Evolutionary conservation across 371 early-diverging fungal genomes (phyloP).

Genomic region (Chytridium lagenaria): DNA sequence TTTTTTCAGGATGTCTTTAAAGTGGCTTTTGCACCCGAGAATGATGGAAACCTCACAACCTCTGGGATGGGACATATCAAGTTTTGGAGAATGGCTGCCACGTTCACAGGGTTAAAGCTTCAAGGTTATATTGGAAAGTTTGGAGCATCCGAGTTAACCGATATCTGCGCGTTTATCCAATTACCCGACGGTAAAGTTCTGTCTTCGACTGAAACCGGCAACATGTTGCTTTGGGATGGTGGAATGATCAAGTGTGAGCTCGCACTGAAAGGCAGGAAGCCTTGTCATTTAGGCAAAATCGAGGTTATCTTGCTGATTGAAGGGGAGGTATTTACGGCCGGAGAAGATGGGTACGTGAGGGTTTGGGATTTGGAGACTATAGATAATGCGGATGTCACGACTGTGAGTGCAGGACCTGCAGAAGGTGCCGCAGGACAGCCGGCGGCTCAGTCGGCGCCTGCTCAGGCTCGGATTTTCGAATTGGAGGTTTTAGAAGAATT

Average conservation of each 20-base stretch:
- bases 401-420: slow-evolving; percentile 25
- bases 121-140: slow-evolving; percentile 65
- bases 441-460: slow-evolving; percentile 29
- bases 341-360: slow-evolving; percentile 62
- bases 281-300: slow-evolving; percentile 56
- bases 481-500: slow-evolving; percentile 62
- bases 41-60: slow-evolving; percentile 56
- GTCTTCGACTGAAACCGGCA: slow-evolving; percentile 61
- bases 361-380: slow-evolving; percentile 66
- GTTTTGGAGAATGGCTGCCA: slow-evolving; percentile 62
- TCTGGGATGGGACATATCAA: slow-evolving; percentile 69
- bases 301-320: slow-evolving; percentile 52
- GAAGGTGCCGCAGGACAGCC: slow-evolving; percentile 19
- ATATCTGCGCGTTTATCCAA: slow-evolving; percentile 57
- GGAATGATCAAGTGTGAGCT: slow-evolving; percentile 65
- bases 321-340: slow-evolving; percentile 58
- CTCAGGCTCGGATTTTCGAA: slow-evolving; percentile 53
- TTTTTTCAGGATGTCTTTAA: slow-evolving; percentile 53
- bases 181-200: slow-evolving; percentile 63
- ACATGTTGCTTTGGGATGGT: slow-evolving; percentile 65
- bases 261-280: slow-evolving; percentile 44
- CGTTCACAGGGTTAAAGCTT: slow-evolving; percentile 65
- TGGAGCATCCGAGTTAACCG: slow-evolving; percentile 61
- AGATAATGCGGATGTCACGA: slow-evolving; percentile 59
- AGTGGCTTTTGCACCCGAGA: slow-evolving; percentile 57